Evolutionary conservation across 257 asterid species (phyloP), one percentile per base, ranked within the genome.

Genomic region (Parsonsia alboflavescens): DNA sequence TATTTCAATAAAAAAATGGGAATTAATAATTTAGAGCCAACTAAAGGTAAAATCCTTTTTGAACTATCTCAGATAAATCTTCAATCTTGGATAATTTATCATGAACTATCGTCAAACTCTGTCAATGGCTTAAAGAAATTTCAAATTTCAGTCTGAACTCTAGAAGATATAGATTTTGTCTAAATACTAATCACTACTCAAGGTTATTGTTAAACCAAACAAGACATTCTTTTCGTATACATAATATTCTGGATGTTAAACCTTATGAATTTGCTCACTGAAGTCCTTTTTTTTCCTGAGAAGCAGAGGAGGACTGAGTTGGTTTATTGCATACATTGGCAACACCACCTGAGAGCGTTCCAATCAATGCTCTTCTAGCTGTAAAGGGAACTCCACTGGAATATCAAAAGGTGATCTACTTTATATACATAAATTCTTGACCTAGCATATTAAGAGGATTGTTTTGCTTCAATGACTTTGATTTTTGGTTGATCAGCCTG

Each of bases 291-390:
- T 28, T 50, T 81, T 77, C 68, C 68, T 86, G 80, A 0, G 99
- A 84, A 77, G 88, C 85, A 5, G 90, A 82, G 73, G 88, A 86
- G 74, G 90, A 86, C 76, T 70, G 90, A 77, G 85, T 86, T 78
- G 90, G 90, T 74, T 79, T 86, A 53, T 74, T 86, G 49, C 90
- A 86, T 75, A 84, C 90, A 44, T 59, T 86, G 78, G 85, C 90
- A 19, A 95, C 99, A 58, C 96, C 92, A 44, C 99, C 98, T 36
- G 99, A 95, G 91, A 95, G 99, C 81, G 99, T 95, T 78, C 99
- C 99, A 28, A 89, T 88, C 73, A 88, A 88, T 84, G 90, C 92
- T 68, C 90, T 88, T 67, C 41, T 88, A 45, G 85, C 92, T 3
- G 92, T 88, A 11, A 86, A 86, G 81, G 92, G 92, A 73, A 88